Base-by-base conservation (phyloP, 2,329 filamentous ascomycete genomes). In the Fusarium devonianum region DNA sequence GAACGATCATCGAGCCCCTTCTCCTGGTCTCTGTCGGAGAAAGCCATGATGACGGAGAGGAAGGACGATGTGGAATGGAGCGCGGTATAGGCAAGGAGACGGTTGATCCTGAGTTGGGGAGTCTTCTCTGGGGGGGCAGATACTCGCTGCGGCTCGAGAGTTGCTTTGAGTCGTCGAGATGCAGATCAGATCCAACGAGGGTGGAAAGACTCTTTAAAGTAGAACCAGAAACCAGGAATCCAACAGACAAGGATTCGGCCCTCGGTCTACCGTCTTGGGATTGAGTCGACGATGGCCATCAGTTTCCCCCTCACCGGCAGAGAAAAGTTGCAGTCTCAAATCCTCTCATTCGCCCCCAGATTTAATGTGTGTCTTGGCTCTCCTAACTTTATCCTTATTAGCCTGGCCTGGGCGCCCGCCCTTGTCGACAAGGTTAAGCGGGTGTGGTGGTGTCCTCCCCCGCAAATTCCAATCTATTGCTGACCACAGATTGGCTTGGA, bases 221-320 rank as follows among this genome's bases (percentile, higher is more conserved):
- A 64, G 36, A 30, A 56, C 37, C 39, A 29, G 18, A 44, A 35
- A 14, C 13, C 19, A 11, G 14, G 18, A 11, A 26, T 14, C 26
- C 13, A 14, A 21, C 11, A 41, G 44, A n/a, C n/a, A 18, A 51
- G 45, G 36, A 49, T 46, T 55, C 41, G 53, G 53, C 52, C 56
- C 57, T 60, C 61, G 58, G 61, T 53, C 58, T 60, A 56, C 56
- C 57, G 28, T 44, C 46, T 60, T 57, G 47, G 56, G 56, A 60
- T 37, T 44, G 21, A 47, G 37, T 33, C 28, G 18, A 49, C n/a
- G 45, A 46, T 43, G 23, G 5, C 11, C 49, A 17, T 30, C 32
- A 16, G n/a, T n/a, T n/a, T 59, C 49, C 60, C 60, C 61, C 61
- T 64, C 61, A 63, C 56, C 37, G 46, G 17, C 12, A 36, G 17